phyloP scores from a whole-genome alignment of 2,329 filamentous ascomycete genomes.

The Thielaviopsis cerberus region DNA sequence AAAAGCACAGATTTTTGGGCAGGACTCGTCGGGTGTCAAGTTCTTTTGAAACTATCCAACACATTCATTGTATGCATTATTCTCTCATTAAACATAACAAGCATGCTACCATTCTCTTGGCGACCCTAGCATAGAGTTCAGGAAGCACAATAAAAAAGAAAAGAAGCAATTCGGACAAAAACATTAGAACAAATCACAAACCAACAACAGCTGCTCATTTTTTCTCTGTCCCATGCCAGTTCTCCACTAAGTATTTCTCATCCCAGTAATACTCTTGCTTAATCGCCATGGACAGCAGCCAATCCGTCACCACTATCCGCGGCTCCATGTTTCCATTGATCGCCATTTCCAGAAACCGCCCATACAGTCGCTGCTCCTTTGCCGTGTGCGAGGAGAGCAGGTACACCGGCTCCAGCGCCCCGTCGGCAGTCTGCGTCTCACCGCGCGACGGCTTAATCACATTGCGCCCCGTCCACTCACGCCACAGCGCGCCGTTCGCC shows the following conservation, averaged over 20 bases:
- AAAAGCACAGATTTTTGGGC: conserved; percentile 84
- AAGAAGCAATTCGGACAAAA: no score
- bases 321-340: conserved; percentile 60
- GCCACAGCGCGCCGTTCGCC: conserved; percentile 72
- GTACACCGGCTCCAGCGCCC: conserved; percentile 55
- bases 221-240: not conserved
- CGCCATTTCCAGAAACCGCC: conserved; percentile 63
- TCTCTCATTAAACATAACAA: conserved; percentile 1
- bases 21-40: conserved; percentile 78
- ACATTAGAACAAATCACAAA: no score
- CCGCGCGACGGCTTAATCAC: conserved; percentile 44
- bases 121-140: not conserved
- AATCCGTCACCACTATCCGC: conserved; percentile 67
- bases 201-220: no score
- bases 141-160: not conserved
- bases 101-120: not conserved
- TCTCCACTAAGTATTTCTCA: conserved; percentile 38
- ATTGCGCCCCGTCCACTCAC: conserved; percentile 55
- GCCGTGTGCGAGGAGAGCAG: conserved; percentile 52
- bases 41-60: conserved; percentile 57
- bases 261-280: conserved; percentile 58
- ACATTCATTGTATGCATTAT: not conserved
- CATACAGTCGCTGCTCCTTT: conserved; percentile 59
- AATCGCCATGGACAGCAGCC: conserved; percentile 81
- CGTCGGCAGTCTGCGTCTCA: conserved; percentile 31